A percentile compares a stretch with the other conserved stretches of the same genome.
phyloP scores from a whole-genome alignment of 202 grass and related monocot species.

The Panicum virgatum region DNA sequence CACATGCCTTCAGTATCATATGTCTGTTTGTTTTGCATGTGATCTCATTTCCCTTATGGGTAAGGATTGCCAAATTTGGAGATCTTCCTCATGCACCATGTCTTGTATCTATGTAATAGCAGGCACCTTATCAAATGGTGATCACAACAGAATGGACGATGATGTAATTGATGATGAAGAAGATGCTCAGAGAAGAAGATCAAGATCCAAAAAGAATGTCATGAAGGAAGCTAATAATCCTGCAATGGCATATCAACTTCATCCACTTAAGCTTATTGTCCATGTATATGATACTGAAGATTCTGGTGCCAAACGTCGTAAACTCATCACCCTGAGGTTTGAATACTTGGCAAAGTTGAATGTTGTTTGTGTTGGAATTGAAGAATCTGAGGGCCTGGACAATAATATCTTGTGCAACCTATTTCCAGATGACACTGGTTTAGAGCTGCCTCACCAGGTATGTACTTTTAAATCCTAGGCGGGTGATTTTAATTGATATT shows the following conservation, averaged over 20 bases:
- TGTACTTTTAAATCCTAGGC: slow-evolving; percentile 4
- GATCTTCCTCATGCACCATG: slow-evolving; percentile 27
- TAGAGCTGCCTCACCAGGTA: slow-evolving; percentile 91
- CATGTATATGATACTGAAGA: slow-evolving; percentile 74
- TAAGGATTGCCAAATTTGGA: background rate
- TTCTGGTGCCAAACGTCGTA: slow-evolving; percentile 48
- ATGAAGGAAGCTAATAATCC: slow-evolving; percentile 70
- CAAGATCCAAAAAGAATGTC: slow-evolving; percentile 70
- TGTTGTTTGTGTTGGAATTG: slow-evolving; percentile 82
- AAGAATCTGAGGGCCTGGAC: slow-evolving; percentile 68
- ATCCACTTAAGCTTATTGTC: slow-evolving; percentile 87
- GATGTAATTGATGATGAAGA: slow-evolving; percentile 92
- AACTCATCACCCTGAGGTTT: slow-evolving; percentile 63
- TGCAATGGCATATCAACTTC: slow-evolving; percentile 64
- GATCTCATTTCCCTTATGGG: background rate
- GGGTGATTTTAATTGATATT: slow-evolving; percentile 12
- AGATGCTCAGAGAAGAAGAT: slow-evolving; percentile 91
- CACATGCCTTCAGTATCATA: background rate
- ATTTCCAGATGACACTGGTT: slow-evolving; percentile 93
- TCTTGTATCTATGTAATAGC: slow-evolving; percentile 39
- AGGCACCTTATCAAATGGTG: slow-evolving; percentile 54
- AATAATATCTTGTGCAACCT: slow-evolving; percentile 89
- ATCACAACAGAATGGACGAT: slow-evolving; percentile 74
- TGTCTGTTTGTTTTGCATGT: background rate
- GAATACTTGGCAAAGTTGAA: slow-evolving; percentile 96